Conservation (phyloP, 192 early-diverging fungal genomes). For the Phycomyces nitens region DNA sequence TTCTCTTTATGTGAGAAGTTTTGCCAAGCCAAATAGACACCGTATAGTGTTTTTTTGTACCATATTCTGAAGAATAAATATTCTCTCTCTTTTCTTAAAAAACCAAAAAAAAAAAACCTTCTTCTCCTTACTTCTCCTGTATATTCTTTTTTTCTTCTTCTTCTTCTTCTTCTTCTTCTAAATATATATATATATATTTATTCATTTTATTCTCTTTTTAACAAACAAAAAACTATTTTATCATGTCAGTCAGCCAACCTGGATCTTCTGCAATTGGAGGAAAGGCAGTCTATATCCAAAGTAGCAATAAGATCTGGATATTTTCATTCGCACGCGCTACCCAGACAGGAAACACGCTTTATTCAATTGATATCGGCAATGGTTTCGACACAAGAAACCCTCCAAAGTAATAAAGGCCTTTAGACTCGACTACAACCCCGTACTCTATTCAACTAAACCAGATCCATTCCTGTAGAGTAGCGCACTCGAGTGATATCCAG, state of each 20-base stretch:
- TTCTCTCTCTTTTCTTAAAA: not conserved
- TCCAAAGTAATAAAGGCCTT: constrained; percentile 8
- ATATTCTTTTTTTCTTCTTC: not conserved
- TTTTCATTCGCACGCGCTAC: constrained; percentile 10
- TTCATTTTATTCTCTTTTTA: not conserved
- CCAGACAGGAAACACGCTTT: not conserved
- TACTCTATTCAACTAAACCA: not conserved
- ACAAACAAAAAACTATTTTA: not conserved
- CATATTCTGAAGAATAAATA: not conserved
- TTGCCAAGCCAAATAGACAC: too few relatives aligned
- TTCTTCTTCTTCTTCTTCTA: too few relatives aligned
- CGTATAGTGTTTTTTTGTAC: too few relatives aligned
- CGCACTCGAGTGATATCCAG: not conserved
- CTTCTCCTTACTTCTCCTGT: constrained; percentile 1
- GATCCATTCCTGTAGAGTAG: not conserved
- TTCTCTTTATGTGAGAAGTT: too few relatives aligned
- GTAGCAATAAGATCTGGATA: constrained; percentile 5
- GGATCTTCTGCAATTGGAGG: not conserved
- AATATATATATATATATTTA: too few relatives aligned
- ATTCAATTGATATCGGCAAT: constrained; percentile 4
- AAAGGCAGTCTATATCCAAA: constrained; percentile 7
- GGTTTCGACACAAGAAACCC: constrained; percentile 3
- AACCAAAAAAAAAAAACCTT: too few relatives aligned
- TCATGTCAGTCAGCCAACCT: not conserved
- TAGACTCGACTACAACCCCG: too few relatives aligned